Percentiles rank a stretch among this genome's conserved stretches.
These are phyloP conservation scores for Pleodorina starrii DNA, from an alignment of 139 green algal species.

Conservation along the genomic window DNA sequence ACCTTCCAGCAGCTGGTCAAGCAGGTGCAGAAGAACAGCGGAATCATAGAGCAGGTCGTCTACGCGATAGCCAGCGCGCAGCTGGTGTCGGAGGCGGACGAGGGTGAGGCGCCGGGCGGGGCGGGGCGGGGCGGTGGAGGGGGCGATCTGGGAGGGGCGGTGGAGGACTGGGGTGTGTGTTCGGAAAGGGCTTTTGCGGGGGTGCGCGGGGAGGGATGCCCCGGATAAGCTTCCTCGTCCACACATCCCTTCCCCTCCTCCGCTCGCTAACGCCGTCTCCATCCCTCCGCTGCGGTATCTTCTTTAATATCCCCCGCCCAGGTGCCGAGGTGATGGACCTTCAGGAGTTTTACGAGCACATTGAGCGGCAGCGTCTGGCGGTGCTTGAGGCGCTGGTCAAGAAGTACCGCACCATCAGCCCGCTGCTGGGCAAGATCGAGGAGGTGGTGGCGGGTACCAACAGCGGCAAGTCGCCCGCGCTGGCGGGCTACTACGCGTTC, in stretches of 20 bases:
- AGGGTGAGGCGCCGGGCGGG: conserved; percentile 47
- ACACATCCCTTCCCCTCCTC: too few relatives aligned
- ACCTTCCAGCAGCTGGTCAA: conserved; percentile 80
- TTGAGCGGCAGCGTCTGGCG: conserved; percentile 79
- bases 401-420: conserved; percentile 86
- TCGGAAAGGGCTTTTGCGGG: too few relatives aligned
- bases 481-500: conserved; percentile 87
- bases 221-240: too few relatives aligned
- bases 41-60: conserved; percentile 86
- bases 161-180: too few relatives aligned
- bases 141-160: too few relatives aligned
- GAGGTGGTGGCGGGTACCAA: conserved; percentile 86
- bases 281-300: too few relatives aligned
- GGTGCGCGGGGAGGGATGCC: too few relatives aligned
- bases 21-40: conserved; percentile 89
- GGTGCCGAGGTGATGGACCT: conserved; percentile 74
- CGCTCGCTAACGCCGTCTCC: too few relatives aligned
- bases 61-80: conserved; percentile 71
- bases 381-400: conserved; percentile 83
- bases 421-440: conserved; percentile 87
- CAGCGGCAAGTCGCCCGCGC: conserved; percentile 82
- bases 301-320: too few relatives aligned
- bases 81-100: conserved; percentile 56
- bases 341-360: conserved; percentile 84
- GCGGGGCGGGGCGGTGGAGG: too few relatives aligned